Conservation (phyloP, 306 rosid species). For the Calophaca sinica region DNA sequence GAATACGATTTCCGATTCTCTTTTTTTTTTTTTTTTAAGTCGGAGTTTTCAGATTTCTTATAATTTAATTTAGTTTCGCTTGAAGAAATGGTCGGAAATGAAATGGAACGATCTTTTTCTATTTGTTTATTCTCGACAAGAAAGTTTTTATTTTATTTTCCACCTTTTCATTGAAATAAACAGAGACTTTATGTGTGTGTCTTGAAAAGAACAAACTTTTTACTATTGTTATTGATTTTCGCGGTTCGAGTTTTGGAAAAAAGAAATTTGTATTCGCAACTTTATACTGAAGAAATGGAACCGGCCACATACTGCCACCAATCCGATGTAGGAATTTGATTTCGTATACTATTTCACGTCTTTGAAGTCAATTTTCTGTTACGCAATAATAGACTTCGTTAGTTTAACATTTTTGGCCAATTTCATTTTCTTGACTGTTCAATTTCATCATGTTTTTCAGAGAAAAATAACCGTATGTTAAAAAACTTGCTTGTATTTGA, state of each 20-base stretch:
- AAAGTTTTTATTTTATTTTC: not conserved
- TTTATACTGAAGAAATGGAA: not conserved
- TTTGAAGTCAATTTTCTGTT: slow-evolving; percentile 51
- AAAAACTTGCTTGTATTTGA: not conserved
- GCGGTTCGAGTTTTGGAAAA: not conserved
- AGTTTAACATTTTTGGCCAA: slow-evolving; percentile 8
- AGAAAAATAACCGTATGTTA: too few species aligned
- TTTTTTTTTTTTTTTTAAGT: not conserved
- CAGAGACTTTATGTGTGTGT: slow-evolving; percentile 34
- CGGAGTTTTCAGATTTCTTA: not conserved
- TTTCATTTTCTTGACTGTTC: not conserved
- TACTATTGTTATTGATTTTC: not conserved
- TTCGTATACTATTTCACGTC: not conserved
- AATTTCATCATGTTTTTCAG: not conserved
- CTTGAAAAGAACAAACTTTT: slow-evolving; percentile 10
- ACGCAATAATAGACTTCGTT: slow-evolving; percentile 22
- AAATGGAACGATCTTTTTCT: not conserved
- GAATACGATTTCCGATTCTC: not conserved
- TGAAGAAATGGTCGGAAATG: slow-evolving; percentile 30
- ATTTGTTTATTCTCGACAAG: slow-evolving; percentile 4
- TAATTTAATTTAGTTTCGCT: not conserved
- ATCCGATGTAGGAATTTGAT: slow-evolving; percentile 43
- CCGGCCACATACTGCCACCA: not conserved
- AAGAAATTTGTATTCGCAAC: not conserved
- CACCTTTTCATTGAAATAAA: slow-evolving; percentile 37